phyloP scores from a whole-genome alignment of 768 basidiomycete species.

The Hydnomerulius pinastri region DNA sequence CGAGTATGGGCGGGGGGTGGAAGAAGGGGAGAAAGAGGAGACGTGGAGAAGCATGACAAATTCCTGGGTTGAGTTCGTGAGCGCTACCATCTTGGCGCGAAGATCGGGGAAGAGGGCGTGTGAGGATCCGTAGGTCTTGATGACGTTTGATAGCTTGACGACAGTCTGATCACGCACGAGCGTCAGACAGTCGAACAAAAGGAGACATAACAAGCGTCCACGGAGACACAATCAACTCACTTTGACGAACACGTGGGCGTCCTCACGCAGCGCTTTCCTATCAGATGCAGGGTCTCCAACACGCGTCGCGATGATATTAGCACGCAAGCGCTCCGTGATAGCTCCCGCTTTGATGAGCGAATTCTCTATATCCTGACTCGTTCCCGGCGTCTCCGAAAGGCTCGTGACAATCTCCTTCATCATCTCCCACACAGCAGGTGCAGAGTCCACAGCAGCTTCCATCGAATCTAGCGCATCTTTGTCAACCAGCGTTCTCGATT shows the following conservation, averaged over 20 bases:
- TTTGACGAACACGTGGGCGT: constrained; percentile 82
- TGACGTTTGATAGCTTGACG: constrained; percentile 70
- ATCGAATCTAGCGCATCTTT: constrained; percentile 80
- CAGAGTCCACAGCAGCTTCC: constrained; percentile 74
- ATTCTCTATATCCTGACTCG: constrained; percentile 48
- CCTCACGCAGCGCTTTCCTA: constrained; percentile 66
- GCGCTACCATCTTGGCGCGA: constrained; percentile 68
- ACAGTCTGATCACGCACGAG: constrained; percentile 52
- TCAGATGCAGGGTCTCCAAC: constrained; percentile 56
- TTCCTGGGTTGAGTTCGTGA: constrained; percentile 85
- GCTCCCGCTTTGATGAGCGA: constrained; percentile 61
- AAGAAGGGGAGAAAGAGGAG: constrained; percentile 71
- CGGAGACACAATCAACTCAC: constrained; percentile 39
- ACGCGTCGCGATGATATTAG: constrained; percentile 58
- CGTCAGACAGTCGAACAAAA: constrained; percentile 1
- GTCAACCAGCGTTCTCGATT: constrained; percentile 68
- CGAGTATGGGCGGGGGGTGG: constrained; percentile 58
- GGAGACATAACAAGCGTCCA: not conserved
- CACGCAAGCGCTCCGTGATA: constrained; percentile 63
- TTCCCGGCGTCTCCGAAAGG: constrained; percentile 47
- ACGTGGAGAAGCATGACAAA: constrained; percentile 86
- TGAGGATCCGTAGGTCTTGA: constrained; percentile 62
- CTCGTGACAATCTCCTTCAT: constrained; percentile 73
- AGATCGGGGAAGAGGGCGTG: constrained; percentile 61
- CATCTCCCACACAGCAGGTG: constrained; percentile 80